Percentiles rank a stretch among this genome's conserved stretches.
These are phyloP conservation scores for Paramecium octaurelia DNA, from an alignment of 73 alveolate species.

Conservation along the genomic window DNA sequence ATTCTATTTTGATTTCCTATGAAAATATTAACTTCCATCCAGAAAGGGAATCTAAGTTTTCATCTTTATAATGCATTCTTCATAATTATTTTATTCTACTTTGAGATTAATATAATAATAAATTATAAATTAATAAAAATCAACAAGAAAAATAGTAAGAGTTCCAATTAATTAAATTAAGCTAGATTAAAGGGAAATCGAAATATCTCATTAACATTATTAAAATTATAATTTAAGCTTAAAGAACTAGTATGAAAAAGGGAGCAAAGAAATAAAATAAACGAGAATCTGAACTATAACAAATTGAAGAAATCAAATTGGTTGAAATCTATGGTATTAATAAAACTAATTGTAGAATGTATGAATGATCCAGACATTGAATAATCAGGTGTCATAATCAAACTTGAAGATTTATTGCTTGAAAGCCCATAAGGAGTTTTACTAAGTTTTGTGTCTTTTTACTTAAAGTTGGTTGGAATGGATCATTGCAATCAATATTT, in stretches of 20 bases:
- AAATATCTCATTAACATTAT: background rate
- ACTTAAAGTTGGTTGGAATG: background rate
- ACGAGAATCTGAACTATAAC: background rate
- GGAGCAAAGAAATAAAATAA: background rate
- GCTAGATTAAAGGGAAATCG: background rate
- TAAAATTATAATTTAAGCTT: background rate
- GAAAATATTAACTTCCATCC: background rate
- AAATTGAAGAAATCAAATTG: background rate
- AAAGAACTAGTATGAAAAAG: background rate
- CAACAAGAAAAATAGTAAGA: background rate
- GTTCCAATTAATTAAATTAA: background rate
- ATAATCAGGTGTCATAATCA: background rate
- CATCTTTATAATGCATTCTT: background rate
- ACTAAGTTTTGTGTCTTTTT: background rate
- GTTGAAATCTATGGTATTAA: background rate
- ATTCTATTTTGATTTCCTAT: background rate
- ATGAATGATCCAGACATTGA: background rate
- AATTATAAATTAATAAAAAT: background rate
- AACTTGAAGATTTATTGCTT: background rate
- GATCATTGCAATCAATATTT: background rate
- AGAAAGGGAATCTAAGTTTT: background rate
- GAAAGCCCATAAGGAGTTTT: background rate
- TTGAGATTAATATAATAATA: background rate
- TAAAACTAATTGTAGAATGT: background rate
- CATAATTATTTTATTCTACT: background rate